phyloP scores from a whole-genome alignment of 441 rosid species.

The Sinapis alba region DNA sequence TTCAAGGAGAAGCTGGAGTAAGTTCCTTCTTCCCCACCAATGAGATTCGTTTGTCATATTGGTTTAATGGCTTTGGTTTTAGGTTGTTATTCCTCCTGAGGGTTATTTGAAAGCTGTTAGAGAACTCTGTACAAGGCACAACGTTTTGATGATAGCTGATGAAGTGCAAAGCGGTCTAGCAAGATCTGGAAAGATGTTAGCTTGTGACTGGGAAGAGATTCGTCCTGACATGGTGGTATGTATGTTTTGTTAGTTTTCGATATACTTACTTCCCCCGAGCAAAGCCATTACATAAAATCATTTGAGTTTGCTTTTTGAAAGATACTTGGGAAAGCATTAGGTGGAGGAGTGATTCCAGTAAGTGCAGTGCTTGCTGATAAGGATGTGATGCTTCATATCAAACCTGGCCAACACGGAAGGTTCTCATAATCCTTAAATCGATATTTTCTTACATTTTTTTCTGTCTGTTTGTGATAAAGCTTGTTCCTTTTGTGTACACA shows the following conservation, averaged over 20 bases:
- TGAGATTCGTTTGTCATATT: neutral
- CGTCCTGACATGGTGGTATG: slow-evolving; percentile 91
- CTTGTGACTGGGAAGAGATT: slow-evolving; percentile 93
- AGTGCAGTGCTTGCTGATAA: slow-evolving; percentile 92
- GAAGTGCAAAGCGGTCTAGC: slow-evolving; percentile 97
- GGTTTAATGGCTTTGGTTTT: neutral
- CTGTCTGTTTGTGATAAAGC: slow-evolving; percentile 19
- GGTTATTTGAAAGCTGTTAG: slow-evolving; percentile 84
- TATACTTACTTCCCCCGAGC: neutral
- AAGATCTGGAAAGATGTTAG: slow-evolving; percentile 84
- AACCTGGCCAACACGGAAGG: slow-evolving; percentile 99
- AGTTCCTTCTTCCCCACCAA: slow-evolving; percentile 17
- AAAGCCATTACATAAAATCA: slow-evolving; percentile 4
- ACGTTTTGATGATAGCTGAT: slow-evolving; percentile 91
- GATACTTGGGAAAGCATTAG: slow-evolving; percentile 96
- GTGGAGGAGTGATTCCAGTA: slow-evolving; percentile 97
- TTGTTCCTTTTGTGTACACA: slow-evolving; percentile 29
- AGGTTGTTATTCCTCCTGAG: slow-evolving; percentile 89
- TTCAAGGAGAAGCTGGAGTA: slow-evolving; percentile 99
- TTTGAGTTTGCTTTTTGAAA: slow-evolving; percentile 23
- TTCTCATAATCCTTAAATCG: slow-evolving; percentile 20
- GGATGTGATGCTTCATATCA: slow-evolving; percentile 90
- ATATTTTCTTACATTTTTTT: neutral
- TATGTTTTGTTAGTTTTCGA: neutral
- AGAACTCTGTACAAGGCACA: slow-evolving; percentile 80